A percentile compares a stretch with the other conserved stretches of the same genome.
Evolutionary conservation across 176 grass and related monocot genomes (phyloP).

Genomic region (Elaeis guineensis): DNA sequence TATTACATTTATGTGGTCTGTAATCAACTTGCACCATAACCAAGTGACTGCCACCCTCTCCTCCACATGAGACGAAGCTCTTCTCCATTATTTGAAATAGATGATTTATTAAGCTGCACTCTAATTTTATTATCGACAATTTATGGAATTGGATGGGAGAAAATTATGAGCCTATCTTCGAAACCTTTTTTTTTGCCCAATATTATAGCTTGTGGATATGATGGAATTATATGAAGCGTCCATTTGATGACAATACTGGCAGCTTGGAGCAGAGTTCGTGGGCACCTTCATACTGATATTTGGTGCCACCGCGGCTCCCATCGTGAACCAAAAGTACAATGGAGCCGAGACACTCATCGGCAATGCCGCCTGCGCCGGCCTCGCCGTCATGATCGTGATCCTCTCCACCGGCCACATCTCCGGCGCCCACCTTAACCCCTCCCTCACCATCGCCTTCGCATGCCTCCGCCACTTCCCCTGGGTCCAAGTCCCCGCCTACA

Average conservation of each 20-base stretch:
- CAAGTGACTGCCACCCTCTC: no score
- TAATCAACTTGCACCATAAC: no score
- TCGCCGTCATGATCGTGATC: constrained; percentile 40
- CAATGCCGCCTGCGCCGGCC: constrained; percentile 31
- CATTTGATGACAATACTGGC: neutral
- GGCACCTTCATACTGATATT: constrained; percentile 65
- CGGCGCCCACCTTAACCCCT: constrained; percentile 62
- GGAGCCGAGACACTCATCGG: constrained; percentile 34
- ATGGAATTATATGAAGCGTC: no score
- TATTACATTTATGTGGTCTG: no score
- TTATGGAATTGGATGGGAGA: no score
- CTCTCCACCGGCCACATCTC: constrained; percentile 53
- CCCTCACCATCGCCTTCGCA: constrained; percentile 52
- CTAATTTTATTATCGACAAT: no score
- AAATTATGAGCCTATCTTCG: no score
- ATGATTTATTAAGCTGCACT: no score
- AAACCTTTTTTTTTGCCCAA: no score
- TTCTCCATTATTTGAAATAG: no score
- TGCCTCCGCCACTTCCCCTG: constrained; percentile 37
- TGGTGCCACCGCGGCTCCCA: constrained; percentile 41
- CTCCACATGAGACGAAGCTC: no score
- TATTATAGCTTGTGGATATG: no score
- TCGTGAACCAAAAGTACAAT: constrained; percentile 43
- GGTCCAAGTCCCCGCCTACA: constrained; percentile 32
- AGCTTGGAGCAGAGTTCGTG: constrained; percentile 48